Evolutionary conservation across 805 yeast genomes (phyloP), one percentile per base, ranked within the genome.

Genomic region (Yamadazyma ubonensis): DNA sequence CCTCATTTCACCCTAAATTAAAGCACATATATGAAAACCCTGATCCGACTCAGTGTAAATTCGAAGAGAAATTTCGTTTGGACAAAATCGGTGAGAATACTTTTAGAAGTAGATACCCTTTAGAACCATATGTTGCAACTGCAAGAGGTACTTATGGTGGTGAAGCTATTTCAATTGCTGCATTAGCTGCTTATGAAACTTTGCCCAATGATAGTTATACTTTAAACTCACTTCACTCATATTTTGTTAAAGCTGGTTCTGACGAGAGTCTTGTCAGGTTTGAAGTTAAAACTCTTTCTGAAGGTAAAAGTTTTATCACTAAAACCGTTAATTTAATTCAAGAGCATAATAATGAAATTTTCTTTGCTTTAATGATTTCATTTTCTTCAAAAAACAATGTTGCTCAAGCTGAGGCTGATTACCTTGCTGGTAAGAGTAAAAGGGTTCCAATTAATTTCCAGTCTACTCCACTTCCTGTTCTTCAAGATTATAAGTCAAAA

Each of bases 131-230:
- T 27, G 33, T 29, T 20, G 51, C 41, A 11, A 45, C 39, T 1
- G 51, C 59, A 51, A 51, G 65, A 26, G 71, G 70, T n/a, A 65
- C 63, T n/a, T 68, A 55, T 39, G 73, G 72, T 2, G 73, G 73
- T 2, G 67, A 63, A 33, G 43, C 67, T 12, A 53, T 65, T 27
- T 57, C 63, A 2, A 70, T 65, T 44, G 57, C 65, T 2, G 38
- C 63, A 8, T 48, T 62, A 21, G 73, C 62, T 10, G 69, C 68
- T 3, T 59, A 67, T 57, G 60, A 58, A 36, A 50, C 61, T 11
- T 50, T 54, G 3, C 33, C 41, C 12, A 49, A 43, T 29, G 27
- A 33, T 2, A 37, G 38, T 2, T 67, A 59, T 41, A 52, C 54
- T n/a, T 66, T 70, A 1, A 69, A 67, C 42, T 68, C 72, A 3